Evolutionary conservation across 2,329 filamentous ascomycete species (phyloP).

Genomic region (Fusarium camptoceras): DNA sequence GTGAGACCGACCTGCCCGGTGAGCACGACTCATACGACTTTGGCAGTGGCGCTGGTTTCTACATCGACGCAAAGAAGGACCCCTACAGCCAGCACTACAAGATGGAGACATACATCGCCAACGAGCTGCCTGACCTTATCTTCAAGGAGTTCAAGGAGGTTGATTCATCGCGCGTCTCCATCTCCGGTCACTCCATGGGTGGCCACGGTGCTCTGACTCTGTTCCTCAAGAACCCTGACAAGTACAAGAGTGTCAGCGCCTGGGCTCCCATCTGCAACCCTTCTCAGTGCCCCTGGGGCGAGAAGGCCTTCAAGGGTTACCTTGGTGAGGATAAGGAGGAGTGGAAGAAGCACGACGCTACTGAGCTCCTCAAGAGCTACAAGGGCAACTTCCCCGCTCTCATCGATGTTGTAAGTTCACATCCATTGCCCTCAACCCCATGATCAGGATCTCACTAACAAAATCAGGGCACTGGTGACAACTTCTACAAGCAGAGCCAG

Average conservation of each 20-base stretch:
- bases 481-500: constrained; percentile 96
- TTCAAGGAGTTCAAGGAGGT: constrained; percentile 78
- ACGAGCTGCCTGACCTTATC: constrained; percentile 83
- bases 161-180: constrained; percentile 77
- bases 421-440: not conserved
- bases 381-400: constrained; percentile 78
- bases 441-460: not conserved
- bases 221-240: constrained; percentile 90
- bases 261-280: constrained; percentile 94
- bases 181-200: constrained; percentile 97
- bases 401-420: constrained; percentile 81
- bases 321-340: constrained; percentile 79
- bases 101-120: constrained; percentile 94
- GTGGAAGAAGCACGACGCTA: constrained; percentile 93
- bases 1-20: constrained; percentile 82
- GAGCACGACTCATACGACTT: constrained; percentile 94
- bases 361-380: constrained; percentile 85
- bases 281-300: constrained; percentile 86
- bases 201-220: constrained; percentile 94
- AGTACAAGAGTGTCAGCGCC: constrained; percentile 88
- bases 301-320: constrained; percentile 95
- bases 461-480: constrained; percentile 84
- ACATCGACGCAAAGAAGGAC: constrained; percentile 83
- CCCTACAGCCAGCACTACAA: constrained; percentile 85
- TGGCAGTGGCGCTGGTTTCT: constrained; percentile 92